These are phyloP conservation scores for Cucumis hystrix DNA, from an alignment of 306 rosid species.

Conservation along the genomic window DNA sequence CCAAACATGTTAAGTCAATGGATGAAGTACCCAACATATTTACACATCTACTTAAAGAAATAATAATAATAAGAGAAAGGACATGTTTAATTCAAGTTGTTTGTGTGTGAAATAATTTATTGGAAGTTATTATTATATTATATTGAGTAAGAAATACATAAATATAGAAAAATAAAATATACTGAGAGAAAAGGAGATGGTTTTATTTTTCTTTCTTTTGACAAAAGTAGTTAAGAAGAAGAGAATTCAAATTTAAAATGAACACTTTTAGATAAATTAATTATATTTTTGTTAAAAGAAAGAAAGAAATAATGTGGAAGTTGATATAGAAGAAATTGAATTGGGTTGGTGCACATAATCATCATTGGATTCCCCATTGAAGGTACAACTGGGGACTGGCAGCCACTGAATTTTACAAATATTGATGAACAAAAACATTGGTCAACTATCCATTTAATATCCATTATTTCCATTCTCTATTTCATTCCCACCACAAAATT, in stretches of 20 bases:
- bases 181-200: not conserved
- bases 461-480: not conserved
- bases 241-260: not conserved
- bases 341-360: not conserved
- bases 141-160: not conserved
- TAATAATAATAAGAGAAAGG: too few relatives aligned
- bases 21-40: too few relatives aligned
- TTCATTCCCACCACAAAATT: not conserved
- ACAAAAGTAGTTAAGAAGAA: not conserved
- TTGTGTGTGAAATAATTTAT: too few relatives aligned
- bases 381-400: not conserved
- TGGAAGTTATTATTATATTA: not conserved
- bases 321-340: not conserved
- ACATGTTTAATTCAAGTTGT: not conserved
- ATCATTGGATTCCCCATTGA: not conserved
- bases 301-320: not conserved
- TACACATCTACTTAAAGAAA: too few relatives aligned
- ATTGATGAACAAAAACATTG: not conserved
- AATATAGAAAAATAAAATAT: not conserved
- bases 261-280: not conserved
- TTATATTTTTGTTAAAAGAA: not conserved
- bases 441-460: not conserved
- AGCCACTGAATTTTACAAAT: not conserved
- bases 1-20: too few relatives aligned
- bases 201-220: not conserved